Base-by-base conservation (phyloP, 192 early-diverging fungal species). In the Coemansia sp. region DNA sequence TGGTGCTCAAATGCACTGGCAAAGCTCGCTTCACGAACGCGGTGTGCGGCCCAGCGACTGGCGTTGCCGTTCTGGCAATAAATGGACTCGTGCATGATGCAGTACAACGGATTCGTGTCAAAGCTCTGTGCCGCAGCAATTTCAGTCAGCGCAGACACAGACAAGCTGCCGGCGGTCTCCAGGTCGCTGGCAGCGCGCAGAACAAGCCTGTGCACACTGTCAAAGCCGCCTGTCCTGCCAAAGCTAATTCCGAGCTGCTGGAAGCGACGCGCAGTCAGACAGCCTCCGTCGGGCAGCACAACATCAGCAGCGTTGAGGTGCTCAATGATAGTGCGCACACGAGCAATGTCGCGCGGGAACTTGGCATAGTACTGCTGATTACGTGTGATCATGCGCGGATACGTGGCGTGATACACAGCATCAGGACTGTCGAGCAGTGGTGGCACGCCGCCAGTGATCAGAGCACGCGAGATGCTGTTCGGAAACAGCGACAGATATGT, bases 401-500 rank as follows among this genome's bases (percentile, higher is more conserved):
- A 89, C 1, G 86, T 75, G 2, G 81, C 78, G 26, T 78, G 69
- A 51, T 90, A 88, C 27, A 88, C 88, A 3, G 66, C 55, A 39
- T 89, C 88, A 24, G 87, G 80, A 16, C 68, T 68, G 29, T 87
- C 83, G n/a, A 86, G 69, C 11, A 88, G 59, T n/a, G 88, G 88
- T 20, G 86, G 88, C 23, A 89, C 76, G 35, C 88, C 88, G 27
- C 88, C 88, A 9, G 88, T 87, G 58, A 89, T 88, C 53, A 85
- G 85, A 3, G 85, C 88, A 50, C 83, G 80, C 16, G 85, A 73
- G 37, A 89, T 59, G 19, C 85, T 86, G 22, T 72, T 64, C 1
- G 88, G 88, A 55, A 86, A 89, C 57, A 89, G 60, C 24, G 85
- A 87, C 48, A 89, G 75, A 39, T 87, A 90, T 3, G 86, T 88